Conservation (phyloP, 495 filamentous ascomycete genomes). For the Annulohypoxylon maeteangense region DNA sequence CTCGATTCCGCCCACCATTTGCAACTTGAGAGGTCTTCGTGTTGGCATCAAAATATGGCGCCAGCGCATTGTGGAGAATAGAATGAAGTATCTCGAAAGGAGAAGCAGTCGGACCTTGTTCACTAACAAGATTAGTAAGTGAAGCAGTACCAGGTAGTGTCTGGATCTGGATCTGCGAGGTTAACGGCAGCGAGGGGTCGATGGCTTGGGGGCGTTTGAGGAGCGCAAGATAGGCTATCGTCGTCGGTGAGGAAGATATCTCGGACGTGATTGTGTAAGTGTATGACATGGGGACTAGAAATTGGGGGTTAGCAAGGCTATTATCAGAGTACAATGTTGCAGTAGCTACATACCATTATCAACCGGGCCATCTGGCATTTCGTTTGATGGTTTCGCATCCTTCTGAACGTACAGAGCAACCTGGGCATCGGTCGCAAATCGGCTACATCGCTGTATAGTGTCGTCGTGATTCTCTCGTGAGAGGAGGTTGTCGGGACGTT, state of each 20-base stretch:
- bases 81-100: constrained; percentile 92
- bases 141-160: constrained; percentile 84
- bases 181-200: constrained; percentile 79
- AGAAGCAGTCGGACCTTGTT: constrained; percentile 76
- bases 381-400: constrained; percentile 66
- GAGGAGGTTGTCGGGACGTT: constrained; percentile 82
- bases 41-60: constrained; percentile 94
- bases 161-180: constrained; percentile 87
- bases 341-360: constrained; percentile 43
- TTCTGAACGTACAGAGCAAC: constrained; percentile 90
- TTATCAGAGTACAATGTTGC: background rate
- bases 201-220: constrained; percentile 89
- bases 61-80: constrained; percentile 84
- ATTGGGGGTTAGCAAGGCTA: constrained; percentile 20
- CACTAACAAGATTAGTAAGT: constrained; percentile 68
- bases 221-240: constrained; percentile 84
- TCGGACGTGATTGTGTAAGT: constrained; percentile 83
- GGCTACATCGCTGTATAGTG: constrained; percentile 84
- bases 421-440: constrained; percentile 89
- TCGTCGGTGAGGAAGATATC: constrained; percentile 79
- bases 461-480: constrained; percentile 75
- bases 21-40: constrained; percentile 81
- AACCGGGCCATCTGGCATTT: constrained; percentile 48
- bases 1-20: constrained; percentile 71
- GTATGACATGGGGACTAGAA: constrained; percentile 60